Percentiles rank a stretch among this genome's conserved stretches.
These are phyloP conservation scores for Barnettozyma populi DNA, from an alignment of 805 yeast species.

Conservation along the genomic window DNA sequence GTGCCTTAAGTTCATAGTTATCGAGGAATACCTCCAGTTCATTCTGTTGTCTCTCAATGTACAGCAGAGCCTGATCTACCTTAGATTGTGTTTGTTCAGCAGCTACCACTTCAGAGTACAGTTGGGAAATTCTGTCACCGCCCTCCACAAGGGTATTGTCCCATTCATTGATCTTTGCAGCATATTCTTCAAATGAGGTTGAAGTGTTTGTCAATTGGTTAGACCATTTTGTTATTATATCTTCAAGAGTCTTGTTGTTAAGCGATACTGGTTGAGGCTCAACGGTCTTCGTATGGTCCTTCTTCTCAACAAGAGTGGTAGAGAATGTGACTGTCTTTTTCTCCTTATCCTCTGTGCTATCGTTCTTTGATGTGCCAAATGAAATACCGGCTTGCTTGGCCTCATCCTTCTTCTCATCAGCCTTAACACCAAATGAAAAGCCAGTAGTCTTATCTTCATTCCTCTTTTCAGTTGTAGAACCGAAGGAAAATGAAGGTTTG, in stretches of 20 bases:
- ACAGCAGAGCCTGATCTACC: slow-evolving; percentile 81
- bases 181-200: slow-evolving; percentile 66
- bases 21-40: slow-evolving; percentile 80
- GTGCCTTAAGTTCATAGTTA: slow-evolving; percentile 58
- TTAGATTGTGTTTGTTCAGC: slow-evolving; percentile 83
- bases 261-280: slow-evolving; percentile 69
- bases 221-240: slow-evolving; percentile 90
- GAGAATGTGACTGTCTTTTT: slow-evolving; percentile 26
- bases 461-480: slow-evolving; percentile 3
- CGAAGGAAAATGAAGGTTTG: slow-evolving; percentile 24
- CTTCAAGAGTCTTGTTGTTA: slow-evolving; percentile 89
- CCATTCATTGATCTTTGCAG: slow-evolving; percentile 76
- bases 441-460: slow-evolving; percentile 13
- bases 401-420: slow-evolving; percentile 13
- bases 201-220: slow-evolving; percentile 72
- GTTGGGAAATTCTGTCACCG: slow-evolving; percentile 74
- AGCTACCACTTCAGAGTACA: slow-evolving; percentile 69
- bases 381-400: slow-evolving; percentile 6
- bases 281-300: slow-evolving; percentile 46
- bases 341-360: slow-evolving; percentile 16
- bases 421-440: slow-evolving; percentile 14
- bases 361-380: slow-evolving; percentile 17
- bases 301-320: slow-evolving; percentile 25
- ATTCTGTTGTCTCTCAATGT: slow-evolving; percentile 87
- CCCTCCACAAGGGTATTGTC: slow-evolving; percentile 78